These are phyloP conservation scores for Poa annua DNA, from an alignment of 176 grass and related monocot genomes.

Conservation along the genomic window DNA sequence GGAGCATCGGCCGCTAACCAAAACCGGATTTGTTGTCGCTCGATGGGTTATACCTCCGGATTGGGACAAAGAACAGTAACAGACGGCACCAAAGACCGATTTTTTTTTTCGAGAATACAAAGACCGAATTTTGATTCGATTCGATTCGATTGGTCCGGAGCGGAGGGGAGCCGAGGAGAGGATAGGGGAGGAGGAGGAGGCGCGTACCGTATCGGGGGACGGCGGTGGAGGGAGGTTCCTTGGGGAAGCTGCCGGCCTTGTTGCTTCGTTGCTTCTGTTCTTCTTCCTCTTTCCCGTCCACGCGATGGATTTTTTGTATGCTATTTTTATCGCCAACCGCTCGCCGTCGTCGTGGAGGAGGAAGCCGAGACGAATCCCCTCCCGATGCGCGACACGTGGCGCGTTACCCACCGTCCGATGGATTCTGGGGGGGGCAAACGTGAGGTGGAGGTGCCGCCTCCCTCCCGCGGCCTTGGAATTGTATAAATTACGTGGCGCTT, in stretches of 20 bases:
- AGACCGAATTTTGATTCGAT: too few species aligned
- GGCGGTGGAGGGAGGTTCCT: conserved; percentile 28
- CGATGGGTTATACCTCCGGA: too few species aligned
- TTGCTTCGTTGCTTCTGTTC: background rate
- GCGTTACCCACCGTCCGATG: background rate
- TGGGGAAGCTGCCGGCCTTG: conserved; percentile 40
- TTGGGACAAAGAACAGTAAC: too few species aligned
- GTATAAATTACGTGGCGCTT: background rate
- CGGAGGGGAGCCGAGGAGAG: background rate
- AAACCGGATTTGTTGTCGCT: too few species aligned
- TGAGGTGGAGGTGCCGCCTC: background rate
- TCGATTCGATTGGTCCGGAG: too few species aligned
- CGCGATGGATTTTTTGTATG: background rate
- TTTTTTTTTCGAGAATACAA: too few species aligned
- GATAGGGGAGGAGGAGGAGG: conserved; percentile 21
- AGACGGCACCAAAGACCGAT: too few species aligned
- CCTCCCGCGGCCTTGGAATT: background rate
- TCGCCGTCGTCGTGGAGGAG: conserved; percentile 30
- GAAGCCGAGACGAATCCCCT: conserved; percentile 37
- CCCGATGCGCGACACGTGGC: conserved; percentile 15
- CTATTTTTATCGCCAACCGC: conserved; percentile 11
- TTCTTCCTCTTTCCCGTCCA: background rate
- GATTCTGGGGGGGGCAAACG: background rate
- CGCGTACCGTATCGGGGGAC: background rate
- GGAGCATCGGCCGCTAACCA: too few species aligned